Evolutionary conservation across 139 green algal species (phyloP), one percentile per base, ranked within the genome.

Genomic region (Picochlorum sp.): DNA sequence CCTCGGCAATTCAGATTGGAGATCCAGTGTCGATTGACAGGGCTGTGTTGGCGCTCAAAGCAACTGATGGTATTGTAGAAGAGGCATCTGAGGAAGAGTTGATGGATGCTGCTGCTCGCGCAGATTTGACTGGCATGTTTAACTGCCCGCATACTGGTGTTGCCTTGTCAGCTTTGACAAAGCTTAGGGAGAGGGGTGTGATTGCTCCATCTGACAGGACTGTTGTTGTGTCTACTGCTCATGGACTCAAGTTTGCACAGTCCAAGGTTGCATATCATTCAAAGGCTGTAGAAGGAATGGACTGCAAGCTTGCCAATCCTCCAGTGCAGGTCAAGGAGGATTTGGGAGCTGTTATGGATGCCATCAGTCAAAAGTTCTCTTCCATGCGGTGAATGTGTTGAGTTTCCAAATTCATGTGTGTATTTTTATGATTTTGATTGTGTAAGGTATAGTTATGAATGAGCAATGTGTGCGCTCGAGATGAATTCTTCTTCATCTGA

Each of bases 21-120:
- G 94, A 99, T 77, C 94, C 94, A 0, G 94, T 99, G 28, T 97
- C 89, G 13, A 97, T 98, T 66, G 85, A 99, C 74, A 83, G 94
- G 24, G 94, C 94, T n/a, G 91, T 99, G 62, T 73, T 94, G 66
- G 94, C 94, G n/a, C 80, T 99, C 21, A 70, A 85, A 49, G 90
- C 81, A 49, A 86, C 73, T 20, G 74, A 98, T 68, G 94, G 94
- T 44, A 85, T 99, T 34, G 94, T 99, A 45, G 94, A 98, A 83
- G 94, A 99, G 79, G 94, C 94, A 3, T 94, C 66, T 5, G 94
- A 99, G 81, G 94, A 98, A 76, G 94, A 99, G 78, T 82, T 99
- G 20, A 98, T 99, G 92, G 94, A 99, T 55, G 94, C 94, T 30
- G 88, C 94, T 7, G 94, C 94, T 13, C 81, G 88, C 18, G 94